These are phyloP conservation scores for Immersiporthe knoxdaviesiana DNA, from an alignment of 2,329 filamentous ascomycete genomes.

Conservation along the genomic window DNA sequence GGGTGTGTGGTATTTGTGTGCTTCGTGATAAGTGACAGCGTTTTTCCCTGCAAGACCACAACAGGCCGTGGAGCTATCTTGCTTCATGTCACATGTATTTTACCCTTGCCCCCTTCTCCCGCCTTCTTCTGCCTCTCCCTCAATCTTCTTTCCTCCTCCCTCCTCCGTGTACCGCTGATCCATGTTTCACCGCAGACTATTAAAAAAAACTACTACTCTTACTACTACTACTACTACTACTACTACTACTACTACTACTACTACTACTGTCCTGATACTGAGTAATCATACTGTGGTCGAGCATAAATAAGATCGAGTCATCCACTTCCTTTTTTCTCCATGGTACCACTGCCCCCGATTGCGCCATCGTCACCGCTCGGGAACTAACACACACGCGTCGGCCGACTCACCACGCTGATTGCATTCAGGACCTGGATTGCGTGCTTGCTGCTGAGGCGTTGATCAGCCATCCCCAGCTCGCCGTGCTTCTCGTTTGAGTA, in stretches of 20 bases:
- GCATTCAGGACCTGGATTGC: slow-evolving; percentile 27
- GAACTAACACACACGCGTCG: slow-evolving; percentile 19
- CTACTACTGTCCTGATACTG: neutral
- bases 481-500: slow-evolving; percentile 24
- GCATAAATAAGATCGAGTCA: slow-evolving; percentile 19
- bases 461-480: slow-evolving; percentile 18
- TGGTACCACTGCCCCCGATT: slow-evolving; percentile 17
- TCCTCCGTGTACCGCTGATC: neutral
- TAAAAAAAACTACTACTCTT: too few relatives aligned
- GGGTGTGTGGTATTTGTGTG: neutral
- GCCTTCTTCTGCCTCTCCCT: neutral
- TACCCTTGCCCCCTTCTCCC: neutral
- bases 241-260: too few relatives aligned
- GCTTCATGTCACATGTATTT: neutral
- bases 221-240: neutral
- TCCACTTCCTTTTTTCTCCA: slow-evolving; percentile 1
- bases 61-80: neutral
- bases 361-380: slow-evolving; percentile 19
- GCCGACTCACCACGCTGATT: slow-evolving; percentile 22
- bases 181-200: slow-evolving; percentile 11
- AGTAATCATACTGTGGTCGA: slow-evolving; percentile 12
- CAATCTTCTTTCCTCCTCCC: neutral
- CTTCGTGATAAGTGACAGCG: neutral
- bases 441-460: slow-evolving; percentile 22
- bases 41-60: slow-evolving; percentile 3